phyloP scores from a whole-genome alignment of 2,329 filamentous ascomycete genomes.

The Penicillium sumatraense region DNA sequence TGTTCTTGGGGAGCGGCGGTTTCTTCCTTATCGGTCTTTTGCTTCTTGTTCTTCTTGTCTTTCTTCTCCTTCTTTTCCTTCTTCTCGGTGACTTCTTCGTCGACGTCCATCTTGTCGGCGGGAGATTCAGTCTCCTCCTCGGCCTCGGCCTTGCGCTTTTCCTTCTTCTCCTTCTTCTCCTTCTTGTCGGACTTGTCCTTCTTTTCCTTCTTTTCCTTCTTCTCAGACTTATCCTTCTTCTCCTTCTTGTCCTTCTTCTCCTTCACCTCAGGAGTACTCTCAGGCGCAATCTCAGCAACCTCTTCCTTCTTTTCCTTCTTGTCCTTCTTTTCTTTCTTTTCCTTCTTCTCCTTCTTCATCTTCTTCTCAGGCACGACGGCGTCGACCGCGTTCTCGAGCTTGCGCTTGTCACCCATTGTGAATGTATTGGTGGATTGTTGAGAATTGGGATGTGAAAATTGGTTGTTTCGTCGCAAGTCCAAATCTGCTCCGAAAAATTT shows the following conservation, averaged over 20 bases:
- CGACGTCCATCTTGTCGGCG: conserved; percentile 12
- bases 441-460: not conserved
- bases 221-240: conserved; percentile 2
- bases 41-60: conserved; percentile 26
- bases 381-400: conserved; percentile 35
- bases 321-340: conserved; percentile 30
- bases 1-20: conserved; percentile 12
- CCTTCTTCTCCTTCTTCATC: conserved; percentile 35
- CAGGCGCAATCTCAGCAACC: conserved; percentile 12
- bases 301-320: conserved; percentile 32
- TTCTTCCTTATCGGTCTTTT: conserved; percentile 22
- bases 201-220: conserved; percentile 20
- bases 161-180: conserved; percentile 20
- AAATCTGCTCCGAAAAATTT: conserved; percentile 27
- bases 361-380: conserved; percentile 38
- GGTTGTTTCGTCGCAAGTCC: conserved; percentile 1
- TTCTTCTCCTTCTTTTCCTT: conserved; percentile 15
- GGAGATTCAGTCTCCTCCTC: not conserved
- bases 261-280: conserved; percentile 8
- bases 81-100: conserved; percentile 17
- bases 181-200: conserved; percentile 20
- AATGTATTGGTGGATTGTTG: not conserved
- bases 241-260: conserved; percentile 18
- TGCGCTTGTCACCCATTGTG: conserved; percentile 45
- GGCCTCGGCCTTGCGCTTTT: conserved; percentile 18